Conservation (phyloP, 805 yeast species). For the Candida ulmi region DNA sequence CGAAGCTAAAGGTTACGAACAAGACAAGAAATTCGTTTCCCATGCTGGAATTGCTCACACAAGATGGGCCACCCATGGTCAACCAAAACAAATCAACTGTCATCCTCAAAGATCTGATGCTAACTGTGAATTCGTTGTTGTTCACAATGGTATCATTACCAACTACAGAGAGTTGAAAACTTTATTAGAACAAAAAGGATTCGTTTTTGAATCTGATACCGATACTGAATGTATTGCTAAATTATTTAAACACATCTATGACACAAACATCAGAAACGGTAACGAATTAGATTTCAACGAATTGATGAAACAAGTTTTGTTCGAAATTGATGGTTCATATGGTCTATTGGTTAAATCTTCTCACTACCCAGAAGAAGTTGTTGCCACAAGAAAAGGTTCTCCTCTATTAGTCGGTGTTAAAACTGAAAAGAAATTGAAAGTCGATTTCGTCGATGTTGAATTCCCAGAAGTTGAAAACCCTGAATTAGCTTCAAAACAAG, state of each 20-base stretch:
- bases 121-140: conserved; percentile 78
- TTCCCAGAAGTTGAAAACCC: conserved; percentile 52
- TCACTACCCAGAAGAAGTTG: conserved; percentile 92
- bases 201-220: conserved; percentile 81
- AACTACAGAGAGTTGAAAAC: conserved; percentile 89
- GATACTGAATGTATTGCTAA: conserved; percentile 98
- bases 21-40: conserved; percentile 61
- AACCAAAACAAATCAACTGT: conserved; percentile 78
- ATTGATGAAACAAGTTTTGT: conserved; percentile 85
- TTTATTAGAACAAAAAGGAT: conserved; percentile 74
- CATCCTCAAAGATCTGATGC: conserved; percentile 95
- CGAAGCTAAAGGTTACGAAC: conserved; percentile 43
- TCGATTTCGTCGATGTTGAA: conserved; percentile 97
- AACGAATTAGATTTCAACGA: conserved; percentile 82
- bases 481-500: conserved; percentile 17
- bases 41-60: conserved; percentile 99
- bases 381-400: conserved; percentile 97
- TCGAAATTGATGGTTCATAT: conserved; percentile 95
- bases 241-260: conserved; percentile 85
- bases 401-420: conserved; percentile 96
- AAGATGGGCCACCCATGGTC: conserved; percentile 99
- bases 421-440: conserved; percentile 91
- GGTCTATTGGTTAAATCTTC: conserved; percentile 89
- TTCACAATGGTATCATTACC: conserved; percentile 97
- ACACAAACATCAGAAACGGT: conserved; percentile 66